Base-by-base conservation (phyloP, 2,329 filamentous ascomycete genomes). In the Epichloe glyceriae region DNA sequence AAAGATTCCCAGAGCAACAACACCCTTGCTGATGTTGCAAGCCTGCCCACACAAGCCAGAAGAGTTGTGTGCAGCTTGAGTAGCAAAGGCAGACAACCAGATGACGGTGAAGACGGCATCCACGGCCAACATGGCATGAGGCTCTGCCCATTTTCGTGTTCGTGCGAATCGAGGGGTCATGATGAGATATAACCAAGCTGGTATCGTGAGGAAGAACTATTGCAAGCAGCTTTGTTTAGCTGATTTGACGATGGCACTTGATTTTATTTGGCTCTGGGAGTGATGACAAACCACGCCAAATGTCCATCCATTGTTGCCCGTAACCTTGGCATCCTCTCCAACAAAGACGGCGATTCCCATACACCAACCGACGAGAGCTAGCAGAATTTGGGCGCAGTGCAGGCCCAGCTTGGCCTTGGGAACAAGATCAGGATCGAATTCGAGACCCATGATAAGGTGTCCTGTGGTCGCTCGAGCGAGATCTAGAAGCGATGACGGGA, bases 1-100 rank as follows among this genome's bases (percentile, higher is more conserved):
- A 52, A 85, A 75, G 45, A 85, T 78, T 19, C 76, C 80, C 20
- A 84, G 60, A 22, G 70, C 82, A 22, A 85, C 80, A 54, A 83
- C 72, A 50, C 71, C 79, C 62, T 82, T 83, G 70, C 80, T 83
- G 46, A 78, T 63, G n/a, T 67, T 64, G 62, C 82, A 85, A 38
- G 67, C 77, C 34, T 68, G 64, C 3, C 76, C 76, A 58, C 80
- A 84, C 30, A 71, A 66, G 53, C 71, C 71, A 20, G 71, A 69
- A 3, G 72, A 70, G 66, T 85, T 84, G 67, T 79, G 85, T 8
- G 77, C 72, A 2, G 82, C 81, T 60, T 85, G 79, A 17, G 78
- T 75, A 33, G 82, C 76, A 61, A 85, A 85, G 17, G 76, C 82
- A 3, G 81, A 82, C 42, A 86, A 70, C 81, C 82, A 85, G 54